Evolutionary conservation across 1,139 yeast genomes (phyloP), one percentile per base, ranked within the genome.

Genomic region (Debaryomycetaceae sp.): DNA sequence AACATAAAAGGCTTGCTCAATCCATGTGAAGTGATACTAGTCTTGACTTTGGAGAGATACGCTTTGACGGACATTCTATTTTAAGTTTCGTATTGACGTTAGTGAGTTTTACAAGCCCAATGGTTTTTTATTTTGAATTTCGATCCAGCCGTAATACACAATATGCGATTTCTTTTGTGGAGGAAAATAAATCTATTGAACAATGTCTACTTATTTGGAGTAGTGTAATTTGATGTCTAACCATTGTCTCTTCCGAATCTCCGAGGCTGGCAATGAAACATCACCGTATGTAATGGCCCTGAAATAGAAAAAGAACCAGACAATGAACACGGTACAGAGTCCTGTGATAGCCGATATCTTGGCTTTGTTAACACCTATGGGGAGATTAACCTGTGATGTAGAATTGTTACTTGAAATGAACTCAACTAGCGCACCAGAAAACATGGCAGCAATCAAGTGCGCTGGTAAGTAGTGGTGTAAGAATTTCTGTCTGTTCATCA

Each of bases 391-490:
- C 58, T 43, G 44, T 24, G 60, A 45, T 17, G 62, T 57, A 50
- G 75, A 69, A 56, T 80, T 81, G 54, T 83, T 84, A 23, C 95
- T 83, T 58, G 86, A 77, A 38, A 89, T 64, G 56, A 89, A 82
- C 63, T 95, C 99, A 49, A 87, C 75, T 49, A 90, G 69, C 0
- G 87, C 91, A 24, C 95, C 98, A 11, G 93, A 69, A 49, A 91
- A 80, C 55, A 90, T 66, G 0, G 96, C 91, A 6, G 96, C 96
- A 51, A 89, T 78, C 60, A 93, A 72, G 63, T 95, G 99, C 0
- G 99, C 99, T 35, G 99, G 99, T 56, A 93, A 72, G 64, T 93
- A 93, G 66, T 93, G 99, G 63, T 93, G 99, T 63, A 90, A 76
- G 70, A 91, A 90, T 64, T 87, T 86, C 69, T 91, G 97, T 71